Percentiles rank a stretch among this genome's conserved stretches.
Evolutionary conservation across 108 stramenopile genomes (phyloP).

Genomic region (Ochromonas danica): DNA sequence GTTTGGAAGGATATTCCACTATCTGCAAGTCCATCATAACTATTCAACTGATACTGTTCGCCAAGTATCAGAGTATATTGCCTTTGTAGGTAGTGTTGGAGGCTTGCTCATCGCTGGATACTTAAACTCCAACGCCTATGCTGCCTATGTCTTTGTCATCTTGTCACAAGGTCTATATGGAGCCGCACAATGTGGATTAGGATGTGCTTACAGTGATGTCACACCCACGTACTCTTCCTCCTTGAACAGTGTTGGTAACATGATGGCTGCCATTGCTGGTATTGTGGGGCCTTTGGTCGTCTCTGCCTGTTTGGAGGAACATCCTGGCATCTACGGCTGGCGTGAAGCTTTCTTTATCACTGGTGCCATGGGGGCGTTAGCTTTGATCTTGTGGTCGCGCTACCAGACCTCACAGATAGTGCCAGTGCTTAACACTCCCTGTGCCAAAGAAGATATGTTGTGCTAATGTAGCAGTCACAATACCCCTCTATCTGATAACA

Average conservation of each 20-base stretch:
- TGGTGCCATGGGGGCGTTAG: background rate
- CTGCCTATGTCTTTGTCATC: background rate
- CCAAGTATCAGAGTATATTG: background rate
- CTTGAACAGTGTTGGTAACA: conserved; percentile 25
- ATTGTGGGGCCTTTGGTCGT: conserved; percentile 29
- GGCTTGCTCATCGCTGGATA: background rate
- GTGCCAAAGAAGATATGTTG: too few species aligned
- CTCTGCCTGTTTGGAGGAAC: background rate
- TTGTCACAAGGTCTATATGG: background rate
- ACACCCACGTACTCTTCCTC: conserved; percentile 24
- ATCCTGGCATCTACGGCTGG: background rate
- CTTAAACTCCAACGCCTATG: background rate
- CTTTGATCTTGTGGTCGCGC: background rate
- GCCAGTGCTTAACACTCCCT: conserved; percentile 6
- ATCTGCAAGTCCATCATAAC: background rate
- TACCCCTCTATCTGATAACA: too few species aligned
- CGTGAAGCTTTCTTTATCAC: conserved; percentile 24
- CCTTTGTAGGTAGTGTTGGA: background rate
- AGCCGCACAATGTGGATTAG: conserved; percentile 4
- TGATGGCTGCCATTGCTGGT: conserved; percentile 27
- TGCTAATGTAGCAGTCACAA: too few species aligned
- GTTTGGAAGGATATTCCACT: conserved; percentile 6
- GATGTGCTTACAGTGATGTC: conserved; percentile 27
- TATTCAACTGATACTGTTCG: conserved; percentile 1
- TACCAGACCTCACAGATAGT: conserved; percentile 30